These are phyloP conservation scores for Yamadazyma akitaensis DNA, from an alignment of 805 yeast species.

Conservation along the genomic window DNA sequence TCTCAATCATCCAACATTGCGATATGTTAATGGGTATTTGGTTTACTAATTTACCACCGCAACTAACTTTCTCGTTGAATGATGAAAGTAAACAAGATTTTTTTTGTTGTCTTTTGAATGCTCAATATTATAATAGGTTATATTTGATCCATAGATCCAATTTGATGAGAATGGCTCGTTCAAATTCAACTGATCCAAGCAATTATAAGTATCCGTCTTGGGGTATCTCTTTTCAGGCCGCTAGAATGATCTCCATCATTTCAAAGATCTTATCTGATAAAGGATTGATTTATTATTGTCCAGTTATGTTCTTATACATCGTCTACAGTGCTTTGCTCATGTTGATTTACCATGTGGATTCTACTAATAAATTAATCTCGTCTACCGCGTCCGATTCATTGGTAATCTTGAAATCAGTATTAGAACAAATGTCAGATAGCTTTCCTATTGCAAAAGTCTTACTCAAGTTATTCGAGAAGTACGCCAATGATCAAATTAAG, in stretches of 20 bases:
- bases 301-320: constrained; percentile 58
- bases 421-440: constrained; percentile 33
- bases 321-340: constrained; percentile 64
- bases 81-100: constrained; percentile 53
- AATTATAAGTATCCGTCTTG: constrained; percentile 62
- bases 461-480: constrained; percentile 36
- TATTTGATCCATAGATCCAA: constrained; percentile 71
- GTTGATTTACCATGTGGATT: constrained; percentile 66
- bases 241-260: constrained; percentile 67
- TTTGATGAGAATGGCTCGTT: constrained; percentile 48
- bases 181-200: constrained; percentile 37
- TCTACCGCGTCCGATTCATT: constrained; percentile 43
- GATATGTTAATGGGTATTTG: constrained; percentile 76
- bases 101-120: constrained; percentile 55
- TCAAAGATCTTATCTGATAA: constrained; percentile 52
- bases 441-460: constrained; percentile 41
- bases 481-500: constrained; percentile 41
- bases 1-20: constrained; percentile 56
- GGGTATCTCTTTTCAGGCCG: constrained; percentile 81
- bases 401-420: constrained; percentile 34
- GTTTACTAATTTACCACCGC: constrained; percentile 65
- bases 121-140: constrained; percentile 71
- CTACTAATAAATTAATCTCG: constrained; percentile 37
- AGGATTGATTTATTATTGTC: constrained; percentile 49
- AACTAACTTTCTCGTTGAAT: constrained; percentile 58